Evolutionary conservation across 495 filamentous ascomycete species (phyloP).

Genomic region (Trichoderma reesei): DNA sequence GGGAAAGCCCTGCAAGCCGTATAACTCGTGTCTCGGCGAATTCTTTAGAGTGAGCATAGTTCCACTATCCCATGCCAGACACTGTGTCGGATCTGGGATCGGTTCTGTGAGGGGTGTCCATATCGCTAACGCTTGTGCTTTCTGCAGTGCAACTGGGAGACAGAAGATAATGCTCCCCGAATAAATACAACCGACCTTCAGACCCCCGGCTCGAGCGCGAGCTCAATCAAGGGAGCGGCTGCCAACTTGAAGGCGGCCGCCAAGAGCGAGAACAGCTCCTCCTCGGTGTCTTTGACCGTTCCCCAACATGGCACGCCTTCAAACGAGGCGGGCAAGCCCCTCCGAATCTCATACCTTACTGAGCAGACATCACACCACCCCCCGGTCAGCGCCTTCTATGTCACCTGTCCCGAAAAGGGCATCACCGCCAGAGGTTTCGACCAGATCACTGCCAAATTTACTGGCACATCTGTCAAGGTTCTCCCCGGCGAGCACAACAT

Average conservation of each 20-base stretch:
- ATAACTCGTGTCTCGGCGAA: slow-evolving; percentile 95
- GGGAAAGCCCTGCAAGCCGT: slow-evolving; percentile 96
- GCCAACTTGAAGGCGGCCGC: slow-evolving; percentile 21
- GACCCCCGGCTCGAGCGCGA: slow-evolving; percentile 35
- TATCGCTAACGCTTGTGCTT: neutral
- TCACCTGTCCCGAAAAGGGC: slow-evolving; percentile 86
- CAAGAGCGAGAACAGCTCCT: slow-evolving; percentile 11
- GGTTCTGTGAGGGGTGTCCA: slow-evolving; percentile 9
- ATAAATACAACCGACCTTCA: slow-evolving; percentile 34
- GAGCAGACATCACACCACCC: slow-evolving; percentile 99
- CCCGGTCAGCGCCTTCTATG: slow-evolving; percentile 90
- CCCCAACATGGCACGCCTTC: slow-evolving; percentile 31
- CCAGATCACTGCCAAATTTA: slow-evolving; percentile 95
- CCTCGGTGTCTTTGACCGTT: slow-evolving; percentile 27
- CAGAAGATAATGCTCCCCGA: slow-evolving; percentile 54
- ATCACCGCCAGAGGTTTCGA: slow-evolving; percentile 85
- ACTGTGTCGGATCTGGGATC: neutral
- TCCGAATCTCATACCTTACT: slow-evolving; percentile 83
- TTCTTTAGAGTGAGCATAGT: slow-evolving; percentile 77
- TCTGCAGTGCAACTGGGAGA: slow-evolving; percentile 81
- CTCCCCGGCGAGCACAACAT: slow-evolving; percentile 86
- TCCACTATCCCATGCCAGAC: neutral
- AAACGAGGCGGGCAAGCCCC: slow-evolving; percentile 33
- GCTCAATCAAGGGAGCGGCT: slow-evolving; percentile 21
- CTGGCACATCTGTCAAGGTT: slow-evolving; percentile 86